Evolutionary conservation across 2,329 filamentous ascomycete species (phyloP), one percentile per base, ranked within the genome.

Genomic region (Fusarium transvaalense): DNA sequence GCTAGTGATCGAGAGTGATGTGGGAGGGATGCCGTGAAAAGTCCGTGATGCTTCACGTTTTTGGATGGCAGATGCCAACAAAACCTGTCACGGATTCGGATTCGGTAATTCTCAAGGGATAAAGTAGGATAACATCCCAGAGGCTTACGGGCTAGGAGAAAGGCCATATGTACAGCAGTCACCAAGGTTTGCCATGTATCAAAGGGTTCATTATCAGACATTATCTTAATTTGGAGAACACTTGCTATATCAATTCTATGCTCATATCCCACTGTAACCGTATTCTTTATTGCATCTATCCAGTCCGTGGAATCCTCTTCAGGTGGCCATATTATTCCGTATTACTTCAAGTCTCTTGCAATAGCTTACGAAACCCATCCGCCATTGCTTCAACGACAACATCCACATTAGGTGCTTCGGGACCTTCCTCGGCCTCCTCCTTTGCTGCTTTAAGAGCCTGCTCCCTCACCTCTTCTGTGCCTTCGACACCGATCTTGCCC

Each of bases 401-500:
- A 12, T 68, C 68, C 13, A 86, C 82, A 61, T 84, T 78, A 1
- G 83, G 83, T 19, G 79, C 75, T 31, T 77, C 64, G 3, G 77
- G 79, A 2, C 73, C 69, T 48, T 75, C 71, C 37, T 78, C 75
- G 41, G 79, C 78, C 41, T 78, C 77, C 46, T 77, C 71, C 29
- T 68, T 29, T 2, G 65, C 67, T 10, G 48, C 56, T 29, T 57
- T 35, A 5, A 74, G 63, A 5, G 69, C 69, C 4, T 74, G 65
- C 25, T 73, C 69, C 10, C 62, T 69, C 7, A 67, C 63, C n/a
- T 75, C 73, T 29, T 71, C 74, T 6, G 57, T 74, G 10, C 72
- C 77, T 1, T 74, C 75, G 0, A 79, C 75, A 7, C 78, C 80
- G 1, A 78, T 79, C 73, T 84, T 86, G 7, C 83, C 83, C 73